Conservation (phyloP, 192 early-diverging fungal species). For the Rhizophagus sp. region DNA sequence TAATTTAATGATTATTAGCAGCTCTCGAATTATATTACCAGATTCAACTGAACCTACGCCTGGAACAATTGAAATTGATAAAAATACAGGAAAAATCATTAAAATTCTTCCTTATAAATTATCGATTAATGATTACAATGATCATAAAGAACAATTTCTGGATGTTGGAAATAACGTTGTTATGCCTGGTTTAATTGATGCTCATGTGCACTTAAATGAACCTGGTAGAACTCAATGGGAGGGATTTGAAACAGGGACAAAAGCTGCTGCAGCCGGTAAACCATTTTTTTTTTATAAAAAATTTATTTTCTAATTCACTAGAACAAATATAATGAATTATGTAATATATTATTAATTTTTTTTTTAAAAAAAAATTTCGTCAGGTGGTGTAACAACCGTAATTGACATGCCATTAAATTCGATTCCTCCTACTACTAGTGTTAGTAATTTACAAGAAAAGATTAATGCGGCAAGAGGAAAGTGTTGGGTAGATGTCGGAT, state of each 20-base stretch:
- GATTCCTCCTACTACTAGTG: conserved; percentile 82
- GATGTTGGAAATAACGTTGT: conserved; percentile 60
- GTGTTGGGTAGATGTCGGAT: conserved; percentile 77
- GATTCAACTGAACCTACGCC: conserved; percentile 45
- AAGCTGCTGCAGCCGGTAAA: conserved; percentile 73
- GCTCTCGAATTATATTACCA: conserved; percentile 43
- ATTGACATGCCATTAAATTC: conserved; percentile 88
- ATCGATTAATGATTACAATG: conserved; percentile 38
- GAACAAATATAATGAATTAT: not conserved
- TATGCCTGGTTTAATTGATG: conserved; percentile 76
- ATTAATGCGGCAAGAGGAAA: conserved; percentile 64
- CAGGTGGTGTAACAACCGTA: conserved; percentile 75
- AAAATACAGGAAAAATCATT: conserved; percentile 50
- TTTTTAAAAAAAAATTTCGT: not conserved
- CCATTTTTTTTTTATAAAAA: not conserved
- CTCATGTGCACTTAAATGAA: conserved; percentile 85
- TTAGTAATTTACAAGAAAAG: conserved; percentile 64
- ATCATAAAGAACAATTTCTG: conserved; percentile 47
- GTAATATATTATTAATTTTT: not conserved
- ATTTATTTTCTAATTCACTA: too few relatives aligned
- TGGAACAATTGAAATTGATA: conserved; percentile 60
- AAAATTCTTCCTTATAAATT: conserved; percentile 42
- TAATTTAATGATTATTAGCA: conserved; percentile 34
- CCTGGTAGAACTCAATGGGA: conserved; percentile 86
- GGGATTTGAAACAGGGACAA: conserved; percentile 77